A percentile compares a stretch with the other conserved stretches of the same genome.
Evolutionary conservation across 495 filamentous ascomycete species (phyloP).

Genomic region (Extremus antarcticus): DNA sequence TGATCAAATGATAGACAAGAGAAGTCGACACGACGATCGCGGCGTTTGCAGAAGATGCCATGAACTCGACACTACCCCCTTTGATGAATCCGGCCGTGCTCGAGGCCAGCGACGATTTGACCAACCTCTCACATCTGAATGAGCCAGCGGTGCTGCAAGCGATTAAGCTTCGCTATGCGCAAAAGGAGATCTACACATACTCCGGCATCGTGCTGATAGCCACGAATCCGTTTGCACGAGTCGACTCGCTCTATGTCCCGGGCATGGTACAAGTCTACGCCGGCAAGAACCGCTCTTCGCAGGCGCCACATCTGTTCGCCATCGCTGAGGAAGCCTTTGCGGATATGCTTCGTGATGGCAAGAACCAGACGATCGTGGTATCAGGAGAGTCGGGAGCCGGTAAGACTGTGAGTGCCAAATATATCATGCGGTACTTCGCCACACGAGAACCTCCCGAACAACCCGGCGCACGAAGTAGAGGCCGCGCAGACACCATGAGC

Average conservation of each 20-base stretch:
- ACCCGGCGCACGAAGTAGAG: conserved; percentile 66
- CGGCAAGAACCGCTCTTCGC: conserved; percentile 89
- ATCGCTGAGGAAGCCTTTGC: conserved; percentile 98
- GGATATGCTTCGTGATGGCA: conserved; percentile 94
- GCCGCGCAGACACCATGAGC: conserved; percentile 79
- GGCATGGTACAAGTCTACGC: conserved; percentile 99
- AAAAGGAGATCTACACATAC: conserved; percentile 99
- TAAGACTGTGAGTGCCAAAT: conserved; percentile 98
- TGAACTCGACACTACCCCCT: conserved; percentile 61
- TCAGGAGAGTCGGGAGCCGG: conserved; percentile 97
- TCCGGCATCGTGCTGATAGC: conserved; percentile 97
- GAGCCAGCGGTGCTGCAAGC: conserved; percentile 97
- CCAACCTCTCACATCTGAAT: conserved; percentile 94
- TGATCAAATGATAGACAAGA: conserved; percentile 47
- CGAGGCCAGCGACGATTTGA: conserved; percentile 96
- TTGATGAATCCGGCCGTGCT: conserved; percentile 98
- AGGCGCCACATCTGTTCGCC: conserved; percentile 95
- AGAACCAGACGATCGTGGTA: conserved; percentile 97
- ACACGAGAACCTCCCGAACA: conserved; percentile 91
- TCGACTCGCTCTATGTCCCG: conserved; percentile 96
- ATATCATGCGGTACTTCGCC: conserved; percentile 99
- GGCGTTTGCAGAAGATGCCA: conserved; percentile 60
- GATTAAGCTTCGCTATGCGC: conserved; percentile 92
- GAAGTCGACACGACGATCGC: conserved; percentile 69
- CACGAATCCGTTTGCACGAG: conserved; percentile 94